phyloP scores from a whole-genome alignment of 2,329 filamentous ascomycete species.

The Penicillium frequentans region DNA sequence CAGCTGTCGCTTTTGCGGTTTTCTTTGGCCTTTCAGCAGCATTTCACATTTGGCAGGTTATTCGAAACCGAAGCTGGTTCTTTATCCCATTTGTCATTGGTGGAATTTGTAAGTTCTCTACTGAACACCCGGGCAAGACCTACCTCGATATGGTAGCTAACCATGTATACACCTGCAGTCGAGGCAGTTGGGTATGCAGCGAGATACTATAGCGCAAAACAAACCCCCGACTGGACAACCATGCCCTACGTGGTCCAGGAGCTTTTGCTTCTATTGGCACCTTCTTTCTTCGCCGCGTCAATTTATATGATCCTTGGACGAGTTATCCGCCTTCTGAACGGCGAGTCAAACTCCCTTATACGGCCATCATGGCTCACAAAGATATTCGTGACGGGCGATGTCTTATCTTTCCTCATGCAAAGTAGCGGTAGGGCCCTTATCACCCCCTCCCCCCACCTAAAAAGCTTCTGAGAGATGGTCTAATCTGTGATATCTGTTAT shows the following conservation, averaged over 20 bases:
- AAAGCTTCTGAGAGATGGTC: background rate
- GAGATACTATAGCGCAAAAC: constrained; percentile 9
- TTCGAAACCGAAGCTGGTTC: constrained; percentile 20
- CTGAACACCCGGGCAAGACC: background rate
- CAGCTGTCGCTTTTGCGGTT: constrained; percentile 13
- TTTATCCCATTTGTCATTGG: constrained; percentile 44
- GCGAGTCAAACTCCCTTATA: constrained; percentile 16
- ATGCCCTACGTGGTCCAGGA: constrained; percentile 22
- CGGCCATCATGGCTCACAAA: constrained; percentile 24
- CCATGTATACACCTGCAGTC: background rate
- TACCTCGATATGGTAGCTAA: background rate
- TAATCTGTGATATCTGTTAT: background rate
- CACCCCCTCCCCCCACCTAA: background rate
- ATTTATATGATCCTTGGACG: constrained; percentile 27
- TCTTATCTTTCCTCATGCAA: constrained; percentile 26
- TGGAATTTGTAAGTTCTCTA: constrained; percentile 16
- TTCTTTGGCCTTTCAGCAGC: constrained; percentile 29
- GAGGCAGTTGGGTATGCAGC: constrained; percentile 15
- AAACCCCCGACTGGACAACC: constrained; percentile 20
- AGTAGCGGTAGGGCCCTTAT: constrained; percentile 15
- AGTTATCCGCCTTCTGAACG: constrained; percentile 18
- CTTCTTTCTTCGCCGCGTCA: constrained; percentile 23
- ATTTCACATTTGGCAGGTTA: constrained; percentile 15
- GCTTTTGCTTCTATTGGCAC: constrained; percentile 21
- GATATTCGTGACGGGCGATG: constrained; percentile 27